Base-by-base conservation (phyloP, 768 basidiomycete species). In the Panaeolus papilionaceus region DNA sequence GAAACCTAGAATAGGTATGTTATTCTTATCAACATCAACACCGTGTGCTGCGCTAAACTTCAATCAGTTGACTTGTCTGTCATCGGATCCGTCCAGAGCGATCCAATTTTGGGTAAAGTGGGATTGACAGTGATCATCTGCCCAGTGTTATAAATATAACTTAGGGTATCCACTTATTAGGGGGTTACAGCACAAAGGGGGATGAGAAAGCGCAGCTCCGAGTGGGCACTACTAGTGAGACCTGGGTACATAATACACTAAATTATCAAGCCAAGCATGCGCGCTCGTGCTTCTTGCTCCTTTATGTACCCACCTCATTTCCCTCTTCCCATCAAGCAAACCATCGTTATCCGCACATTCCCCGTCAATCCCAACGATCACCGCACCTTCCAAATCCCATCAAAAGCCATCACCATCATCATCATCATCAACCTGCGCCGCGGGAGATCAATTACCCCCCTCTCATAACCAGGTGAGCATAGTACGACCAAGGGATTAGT, bases 361-460 rank as follows among this genome's bases (percentile, higher is more conserved):
- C 45, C 45, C 45, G 47, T 49, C 47, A 49, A 23, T 49, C 47
- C 47, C 47, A 49, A 49, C 6, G 47, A 49, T 49, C 47, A 49
- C 47, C 20, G 16, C 20, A 23, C 47, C 47, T 49, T 49, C 47
- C 8, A 49, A 49, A 49, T 49, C 47, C 23, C 47, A 49, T 49
- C 47, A 49, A 45, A 16, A 18, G 33, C 33, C 33, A 33, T 33
- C 33, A 33, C 2, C 33, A 33, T 5, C 47, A 49, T 49, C 47
- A 49, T 3, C 42, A 44, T 23, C 47, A 49, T 49, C 47, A 49
- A 9, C 5, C 6, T 20, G 47, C 20, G 11, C 47, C 12, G 39
- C 39, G 39, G 39, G 7, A 40, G 39, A 44, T 16, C 2, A 44
- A 44, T 44, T 44, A 16, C 2, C 14, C 14, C 42, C 9, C 39